phyloP scores from a whole-genome alignment of 352 stramenopile genomes.

The Phytophthora tentaculata region DNA sequence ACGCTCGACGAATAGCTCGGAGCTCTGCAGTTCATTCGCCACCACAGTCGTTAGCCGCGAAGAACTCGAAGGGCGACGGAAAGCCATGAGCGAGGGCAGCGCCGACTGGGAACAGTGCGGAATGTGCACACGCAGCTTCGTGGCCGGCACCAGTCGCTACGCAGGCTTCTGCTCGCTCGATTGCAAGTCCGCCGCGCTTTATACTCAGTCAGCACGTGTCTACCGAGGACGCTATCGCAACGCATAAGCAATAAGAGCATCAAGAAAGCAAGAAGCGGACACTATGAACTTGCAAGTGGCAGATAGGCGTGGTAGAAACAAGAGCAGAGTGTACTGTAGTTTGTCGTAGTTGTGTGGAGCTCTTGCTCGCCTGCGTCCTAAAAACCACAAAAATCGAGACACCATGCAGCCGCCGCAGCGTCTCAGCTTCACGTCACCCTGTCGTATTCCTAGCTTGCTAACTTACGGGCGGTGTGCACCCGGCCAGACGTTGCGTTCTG shows the following conservation, averaged over 20 bases:
- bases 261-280: constrained; percentile 6
- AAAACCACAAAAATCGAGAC: constrained; percentile 28
- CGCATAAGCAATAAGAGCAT: constrained; percentile 7
- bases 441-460: constrained; percentile 11
- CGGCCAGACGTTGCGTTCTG: constrained; percentile 34
- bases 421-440: background rate
- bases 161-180: constrained; percentile 74
- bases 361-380: constrained; percentile 1
- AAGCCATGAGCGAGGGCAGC: constrained; percentile 59
- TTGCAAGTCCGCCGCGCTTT: constrained; percentile 77
- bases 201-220: constrained; percentile 41
- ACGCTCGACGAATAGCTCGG: constrained; percentile 50
- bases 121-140: constrained; percentile 70
- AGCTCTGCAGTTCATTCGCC: constrained; percentile 71
- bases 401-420: constrained; percentile 9
- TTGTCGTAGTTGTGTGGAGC: constrained; percentile 15
- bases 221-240: constrained; percentile 45
- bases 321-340: constrained; percentile 28
- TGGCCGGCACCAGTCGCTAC: constrained; percentile 57
- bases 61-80: constrained; percentile 47
- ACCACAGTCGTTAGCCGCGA: constrained; percentile 48
- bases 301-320: constrained; percentile 2
- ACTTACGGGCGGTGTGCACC: constrained; percentile 16
- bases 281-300: constrained; percentile 29
- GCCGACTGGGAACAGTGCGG: constrained; percentile 54